A percentile compares a stretch with the other conserved stretches of the same genome.
Evolutionary conservation across 2,329 filamentous ascomycete species (phyloP).

Genomic region (Myriosclerotinia duriaeana): DNA sequence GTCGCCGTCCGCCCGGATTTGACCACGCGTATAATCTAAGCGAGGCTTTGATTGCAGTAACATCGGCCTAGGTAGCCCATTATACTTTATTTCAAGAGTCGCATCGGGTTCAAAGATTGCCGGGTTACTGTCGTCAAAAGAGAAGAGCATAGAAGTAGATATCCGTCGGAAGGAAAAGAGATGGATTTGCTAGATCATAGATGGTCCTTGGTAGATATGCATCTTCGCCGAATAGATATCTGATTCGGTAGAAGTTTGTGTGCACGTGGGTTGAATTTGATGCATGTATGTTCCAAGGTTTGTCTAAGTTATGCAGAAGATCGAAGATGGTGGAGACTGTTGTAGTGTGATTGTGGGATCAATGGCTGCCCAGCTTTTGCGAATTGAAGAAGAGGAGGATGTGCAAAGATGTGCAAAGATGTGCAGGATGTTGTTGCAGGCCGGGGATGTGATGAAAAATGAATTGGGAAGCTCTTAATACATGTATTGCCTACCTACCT

Average conservation of each 20-base stretch:
- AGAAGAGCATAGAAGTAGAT: background rate
- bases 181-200: background rate
- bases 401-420: background rate
- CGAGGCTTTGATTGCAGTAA: background rate
- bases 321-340: conserved; percentile 13
- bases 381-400: background rate
- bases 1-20: conserved; percentile 2
- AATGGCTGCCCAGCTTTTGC: conserved; percentile 3
- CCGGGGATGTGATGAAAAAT: background rate
- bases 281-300: conserved; percentile 14
- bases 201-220: background rate
- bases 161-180: background rate
- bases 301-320: conserved; percentile 10
- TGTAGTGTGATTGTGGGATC: conserved; percentile 4
- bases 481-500: background rate
- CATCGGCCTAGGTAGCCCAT: background rate
- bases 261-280: conserved; percentile 14
- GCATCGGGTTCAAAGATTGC: background rate
- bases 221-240: background rate
- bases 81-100: background rate
- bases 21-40: background rate
- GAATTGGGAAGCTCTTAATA: background rate
- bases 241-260: background rate
- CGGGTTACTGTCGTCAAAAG: background rate
- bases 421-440: background rate